A percentile compares a stretch with the other conserved stretches of the same genome.
phyloP scores from a whole-genome alignment of 768 basidiomycete genomes.

The Macrolepiota albuminosa region DNA sequence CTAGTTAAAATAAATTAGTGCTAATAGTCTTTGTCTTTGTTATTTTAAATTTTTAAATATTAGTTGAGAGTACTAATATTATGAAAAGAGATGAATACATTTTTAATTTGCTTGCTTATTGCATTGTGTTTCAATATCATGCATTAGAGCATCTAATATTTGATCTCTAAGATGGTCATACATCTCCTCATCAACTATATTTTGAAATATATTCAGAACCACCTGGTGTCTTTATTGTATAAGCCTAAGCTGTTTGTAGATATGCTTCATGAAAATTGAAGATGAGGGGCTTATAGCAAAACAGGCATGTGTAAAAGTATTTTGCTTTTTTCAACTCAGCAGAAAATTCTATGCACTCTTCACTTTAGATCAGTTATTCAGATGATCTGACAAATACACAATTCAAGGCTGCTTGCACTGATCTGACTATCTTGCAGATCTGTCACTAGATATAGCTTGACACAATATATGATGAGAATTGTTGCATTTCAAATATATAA shows the following conservation, averaged over 20 bases:
- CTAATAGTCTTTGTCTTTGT: conserved; percentile 6
- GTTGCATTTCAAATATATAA: no score
- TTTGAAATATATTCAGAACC: conserved; percentile 94
- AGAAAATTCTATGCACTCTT: no score
- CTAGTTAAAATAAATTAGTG: not conserved
- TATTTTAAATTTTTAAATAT: conserved; percentile 15
- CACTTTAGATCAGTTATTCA: no score
- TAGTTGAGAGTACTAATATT: conserved; percentile 56
- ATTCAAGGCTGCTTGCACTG: no score
- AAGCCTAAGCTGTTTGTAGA: conserved; percentile 91
- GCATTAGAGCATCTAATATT: conserved; percentile 93
- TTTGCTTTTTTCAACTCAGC: no score
- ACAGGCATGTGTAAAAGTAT: conserved; percentile 85
- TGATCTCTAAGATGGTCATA: conserved; percentile 98
- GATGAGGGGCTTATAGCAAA: conserved; percentile 95
- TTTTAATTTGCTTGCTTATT: conserved; percentile 90
- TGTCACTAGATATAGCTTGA: no score
- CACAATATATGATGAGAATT: no score
- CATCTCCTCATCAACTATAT: conserved; percentile 95
- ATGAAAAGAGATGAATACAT: conserved; percentile 95
- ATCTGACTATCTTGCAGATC: no score
- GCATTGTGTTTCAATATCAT: conserved; percentile 94
- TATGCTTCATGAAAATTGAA: conserved; percentile 87
- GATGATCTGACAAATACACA: no score
- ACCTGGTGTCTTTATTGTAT: conserved; percentile 88